A percentile compares a stretch with the other conserved stretches of the same genome.
Evolutionary conservation across 2,329 filamentous ascomycete genomes (phyloP).

Genomic region (Elsinoe fawcettii): DNA sequence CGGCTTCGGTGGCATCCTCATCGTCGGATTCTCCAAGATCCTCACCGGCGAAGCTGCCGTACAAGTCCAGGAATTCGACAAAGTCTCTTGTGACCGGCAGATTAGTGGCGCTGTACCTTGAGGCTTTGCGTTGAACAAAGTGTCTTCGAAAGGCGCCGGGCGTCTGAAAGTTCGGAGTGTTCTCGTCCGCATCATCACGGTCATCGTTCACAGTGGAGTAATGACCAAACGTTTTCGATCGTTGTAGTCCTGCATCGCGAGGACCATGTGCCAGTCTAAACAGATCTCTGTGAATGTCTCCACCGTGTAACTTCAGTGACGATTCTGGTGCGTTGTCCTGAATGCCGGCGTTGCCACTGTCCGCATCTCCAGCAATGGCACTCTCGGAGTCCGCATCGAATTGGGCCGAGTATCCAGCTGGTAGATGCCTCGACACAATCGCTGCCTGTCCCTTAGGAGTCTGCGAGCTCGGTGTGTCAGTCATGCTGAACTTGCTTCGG

Average conservation of each 20-base stretch:
- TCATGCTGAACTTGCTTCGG: no score
- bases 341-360: not conserved
- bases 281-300: slow-evolving; percentile 70
- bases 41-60: slow-evolving; percentile 70
- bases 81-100: slow-evolving; percentile 60
- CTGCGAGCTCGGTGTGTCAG: not conserved
- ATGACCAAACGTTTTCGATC: slow-evolving; percentile 60
- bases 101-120: slow-evolving; percentile 33
- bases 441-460: not conserved
- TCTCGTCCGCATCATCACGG: slow-evolving; percentile 26
- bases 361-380: not conserved
- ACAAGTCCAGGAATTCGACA: slow-evolving; percentile 67
- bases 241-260: slow-evolving; percentile 34
- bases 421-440: slow-evolving; percentile 18
- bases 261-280: slow-evolving; percentile 60
- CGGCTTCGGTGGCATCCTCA: slow-evolving; percentile 43
- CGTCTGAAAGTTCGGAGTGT: slow-evolving; percentile 38
- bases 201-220: slow-evolving; percentile 31
- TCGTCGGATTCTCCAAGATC: slow-evolving; percentile 54
- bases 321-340: slow-evolving; percentile 44
- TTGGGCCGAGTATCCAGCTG: slow-evolving; percentile 18
- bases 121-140: slow-evolving; percentile 38
- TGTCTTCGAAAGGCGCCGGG: slow-evolving; percentile 50
- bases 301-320: slow-evolving; percentile 64
- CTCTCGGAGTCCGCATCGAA: slow-evolving; percentile 10